These are phyloP conservation scores for Diaporthe citriasiana DNA, from an alignment of 2,329 filamentous ascomycete species.

Conservation along the genomic window DNA sequence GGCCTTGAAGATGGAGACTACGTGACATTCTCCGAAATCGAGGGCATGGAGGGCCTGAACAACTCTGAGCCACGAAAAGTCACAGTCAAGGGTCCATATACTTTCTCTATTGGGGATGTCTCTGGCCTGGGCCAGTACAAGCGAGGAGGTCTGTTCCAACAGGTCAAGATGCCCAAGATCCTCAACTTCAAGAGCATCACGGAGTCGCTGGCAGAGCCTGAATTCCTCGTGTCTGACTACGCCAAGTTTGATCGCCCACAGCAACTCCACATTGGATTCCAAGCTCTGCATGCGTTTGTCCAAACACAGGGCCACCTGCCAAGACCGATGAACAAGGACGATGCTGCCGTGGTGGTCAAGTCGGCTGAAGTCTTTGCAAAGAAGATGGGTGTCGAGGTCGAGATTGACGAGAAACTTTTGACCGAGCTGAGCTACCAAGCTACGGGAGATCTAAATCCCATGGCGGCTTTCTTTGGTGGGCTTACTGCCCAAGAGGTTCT, in stretches of 20 bases:
- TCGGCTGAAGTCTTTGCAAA: conserved; percentile 81
- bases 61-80: conserved; percentile 88
- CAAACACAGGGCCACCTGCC: conserved; percentile 83
- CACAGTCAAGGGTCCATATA: conserved; percentile 95
- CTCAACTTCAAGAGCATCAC: conserved; percentile 89
- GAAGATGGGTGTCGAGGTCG: conserved; percentile 82
- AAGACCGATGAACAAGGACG: conserved; percentile 84
- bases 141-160: conserved; percentile 89
- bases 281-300: conserved; percentile 90
- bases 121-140: conserved; percentile 88
- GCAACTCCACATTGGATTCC: conserved; percentile 92
- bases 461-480: conserved; percentile 96
- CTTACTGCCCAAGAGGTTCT: conserved; percentile 94
- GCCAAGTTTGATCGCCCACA: conserved; percentile 97
- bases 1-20: conserved; percentile 97
- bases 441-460: conserved; percentile 87
- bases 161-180: conserved; percentile 98
- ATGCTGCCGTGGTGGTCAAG: conserved; percentile 83
- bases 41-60: conserved; percentile 93
- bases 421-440: conserved; percentile 96
- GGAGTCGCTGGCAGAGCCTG: conserved; percentile 85
- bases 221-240: conserved; percentile 93
- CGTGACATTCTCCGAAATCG: conserved; percentile 92
- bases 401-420: conserved; percentile 92
- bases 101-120: conserved; percentile 96